These are phyloP conservation scores for Parafenestella ontariensis DNA, from an alignment of 2,329 filamentous ascomycete species.

Conservation along the genomic window DNA sequence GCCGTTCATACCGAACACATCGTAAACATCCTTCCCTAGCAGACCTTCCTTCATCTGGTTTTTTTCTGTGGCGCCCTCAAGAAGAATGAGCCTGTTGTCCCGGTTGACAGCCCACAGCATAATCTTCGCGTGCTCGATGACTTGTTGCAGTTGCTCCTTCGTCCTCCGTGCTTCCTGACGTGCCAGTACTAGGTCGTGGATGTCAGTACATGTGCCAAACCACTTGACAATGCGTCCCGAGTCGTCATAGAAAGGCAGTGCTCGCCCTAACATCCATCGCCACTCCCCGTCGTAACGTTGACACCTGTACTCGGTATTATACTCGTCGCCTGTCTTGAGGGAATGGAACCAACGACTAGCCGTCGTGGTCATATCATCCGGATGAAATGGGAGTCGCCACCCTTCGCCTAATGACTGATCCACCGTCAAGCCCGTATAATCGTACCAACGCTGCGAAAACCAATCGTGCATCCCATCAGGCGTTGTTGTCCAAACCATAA, in stretches of 20 bases:
- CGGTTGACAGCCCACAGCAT: slow-evolving; percentile 77
- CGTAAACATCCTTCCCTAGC: slow-evolving; percentile 69
- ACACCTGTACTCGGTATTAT: slow-evolving; percentile 74
- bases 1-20: slow-evolving; percentile 60
- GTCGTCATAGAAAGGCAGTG: slow-evolving; percentile 71
- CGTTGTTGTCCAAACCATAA: slow-evolving; percentile 74
- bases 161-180: slow-evolving; percentile 70
- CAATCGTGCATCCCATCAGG: slow-evolving; percentile 73
- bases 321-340: slow-evolving; percentile 69
- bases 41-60: slow-evolving; percentile 25
- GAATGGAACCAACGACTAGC: slow-evolving; percentile 66
- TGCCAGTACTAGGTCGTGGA: slow-evolving; percentile 75
- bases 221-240: slow-evolving; percentile 76
- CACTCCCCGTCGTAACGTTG: slow-evolving; percentile 71
- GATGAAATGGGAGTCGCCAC: slow-evolving; percentile 72
- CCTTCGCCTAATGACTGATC: slow-evolving; percentile 68
- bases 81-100: slow-evolving; percentile 67
- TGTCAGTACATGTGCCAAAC: slow-evolving; percentile 83
- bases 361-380: slow-evolving; percentile 70
- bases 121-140: slow-evolving; percentile 76
- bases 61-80: slow-evolving; percentile 69
- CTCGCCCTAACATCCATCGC: slow-evolving; percentile 80
- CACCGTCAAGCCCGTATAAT: slow-evolving; percentile 71
- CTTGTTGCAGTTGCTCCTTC: slow-evolving; percentile 73
- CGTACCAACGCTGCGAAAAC: slow-evolving; percentile 79